Base-by-base conservation (phyloP, 352 stramenopile species). In the Phytophthora nicotianae region DNA sequence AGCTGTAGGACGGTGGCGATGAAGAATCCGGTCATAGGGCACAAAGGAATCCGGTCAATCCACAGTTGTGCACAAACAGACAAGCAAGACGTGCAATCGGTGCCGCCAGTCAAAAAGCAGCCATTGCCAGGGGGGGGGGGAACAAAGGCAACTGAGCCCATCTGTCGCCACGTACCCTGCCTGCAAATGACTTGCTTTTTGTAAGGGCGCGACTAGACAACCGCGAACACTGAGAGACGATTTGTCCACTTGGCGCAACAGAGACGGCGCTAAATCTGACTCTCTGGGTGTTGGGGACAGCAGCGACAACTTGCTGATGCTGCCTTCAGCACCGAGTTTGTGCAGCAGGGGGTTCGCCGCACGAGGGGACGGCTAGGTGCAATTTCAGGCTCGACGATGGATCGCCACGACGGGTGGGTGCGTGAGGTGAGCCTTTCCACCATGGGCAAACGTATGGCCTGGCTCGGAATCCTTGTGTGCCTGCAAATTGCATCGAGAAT, bases 121-220 rank as follows among this genome's bases (percentile, higher is more conserved):
- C 23, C 50, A 55, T 19, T 21, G n/a, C 37, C 37, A 50, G 58
- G 51, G 3, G 21, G 32, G 55, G 60, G 45, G 53, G 61, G 61
- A 69, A 63, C 60, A 62, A 58, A 9, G 50, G 35, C 35, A 57
- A 53, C 46, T 46, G 55, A 27, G 41, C 16, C 17, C 55, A 63
- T 50, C 23, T 63, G 55, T 17, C 29, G 17, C 29, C 17, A 47
- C 43, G 43, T 52, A 56, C 50, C 42, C 40, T 33, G 21, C n/a
- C n/a, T 37, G 29, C 21, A 47, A 52, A 52, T 35, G 10, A 63
- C 55, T 63, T 63, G 56, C 0, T 23, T 2, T 38, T 50, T 59
- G 57, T 57, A 63, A 45, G 9, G 0, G 10, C 2, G 11, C 56
- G 47, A 63, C 46, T 45, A 46, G 46, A 50, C 56, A 38, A 63